Base-by-base conservation (phyloP, 148 eudicot genomes). In the Vaccinium corymbosum region DNA sequence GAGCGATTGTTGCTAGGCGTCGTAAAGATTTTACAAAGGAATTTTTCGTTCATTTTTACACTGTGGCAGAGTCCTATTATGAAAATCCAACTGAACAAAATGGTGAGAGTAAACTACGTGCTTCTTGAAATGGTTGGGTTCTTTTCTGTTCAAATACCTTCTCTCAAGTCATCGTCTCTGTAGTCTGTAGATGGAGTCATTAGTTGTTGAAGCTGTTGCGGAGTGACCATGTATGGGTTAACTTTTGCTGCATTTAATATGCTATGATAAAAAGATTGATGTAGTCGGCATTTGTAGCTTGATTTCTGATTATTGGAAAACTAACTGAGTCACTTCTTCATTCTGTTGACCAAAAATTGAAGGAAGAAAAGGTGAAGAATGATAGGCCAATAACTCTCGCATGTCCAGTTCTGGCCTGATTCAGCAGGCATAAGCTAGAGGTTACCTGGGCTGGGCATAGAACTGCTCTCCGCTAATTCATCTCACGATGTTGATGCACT, bases 11-110 rank as follows among this genome's bases (percentile, higher is more conserved):
- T 80, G 88, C 92, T 19, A 92, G 89, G 90, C 97, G 98, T 51
- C 99, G 99, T 71, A 97, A 95, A 91, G 95, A 97, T 84, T 97
- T 97, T 85, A 97, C 99, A 6, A 87, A 92, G 79, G 99, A 97
- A 82, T 97, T 97, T 80, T 97, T 97, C 74, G 78, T 80, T 73
- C 99, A 97, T 93, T 85, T 97, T 87, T 85, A 89, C 73, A 92
- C 92, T 57, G 95, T 97, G 78, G 97, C 97, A 56, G 91, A 90
- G 78, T 97, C 99, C 15, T 94, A 92, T 86, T 86, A 89, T 87
- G 97, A 97, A 76, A 83, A 97, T 83, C 94, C 92, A 16, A 86
- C 88, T 10, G 93, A 93, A 88, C 95, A 93, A 88, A 89, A 91
- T 88, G 97, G 99, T 97, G 79, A 92, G 93, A 27, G 15, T 14